Base-by-base conservation (phyloP, 805 yeast species). In the Metschnikowia matae region DNA sequence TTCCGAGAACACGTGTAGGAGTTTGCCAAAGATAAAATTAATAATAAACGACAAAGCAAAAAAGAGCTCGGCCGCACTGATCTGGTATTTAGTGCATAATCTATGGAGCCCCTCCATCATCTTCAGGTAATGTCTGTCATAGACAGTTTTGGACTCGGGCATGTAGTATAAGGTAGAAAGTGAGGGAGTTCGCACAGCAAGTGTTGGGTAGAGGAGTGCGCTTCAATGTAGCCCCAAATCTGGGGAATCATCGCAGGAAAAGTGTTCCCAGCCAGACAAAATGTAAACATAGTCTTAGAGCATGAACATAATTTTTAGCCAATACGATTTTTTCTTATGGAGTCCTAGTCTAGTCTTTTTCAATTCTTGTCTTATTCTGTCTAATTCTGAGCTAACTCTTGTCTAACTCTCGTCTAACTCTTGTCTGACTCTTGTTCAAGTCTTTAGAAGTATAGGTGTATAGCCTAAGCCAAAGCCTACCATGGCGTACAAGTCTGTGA, bases 21-120 rank as follows among this genome's bases (percentile, higher is more conserved):
- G 32, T 51, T 82, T 82, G 0, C 87, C 89, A 34, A 77, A 44
- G 0, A 75, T 36, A 35, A 84, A 70, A 41, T 82, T 75, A 37
- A 62, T 37, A 14, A 67, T 33, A 48, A 73, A 73, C 44, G 77
- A 71, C n/a, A 38, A 26, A 2, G 66, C 49, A 54, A 64, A 72
- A 5, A 59, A 32, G 20, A 68, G 41, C 52, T 71, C 76, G 1
- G 59, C 51, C 6, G 57, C 26, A 3, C 66, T 48, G 11, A 66
- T 36, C 21, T 50, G 53, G 36, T 50, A 48, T 3, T 13, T 4
- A 10, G 15, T 6, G 8, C 40, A 34, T 13, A 44, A 4, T 15
- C 26, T 10, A 11, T 14, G 40, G 15, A 44, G 26, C 40, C 33
- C 21, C 23, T 23, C 34, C 20, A 10, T n/a, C 7, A 40, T 33